Conservation (phyloP, 192 early-diverging fungal genomes). For the Backusella circina region DNA sequence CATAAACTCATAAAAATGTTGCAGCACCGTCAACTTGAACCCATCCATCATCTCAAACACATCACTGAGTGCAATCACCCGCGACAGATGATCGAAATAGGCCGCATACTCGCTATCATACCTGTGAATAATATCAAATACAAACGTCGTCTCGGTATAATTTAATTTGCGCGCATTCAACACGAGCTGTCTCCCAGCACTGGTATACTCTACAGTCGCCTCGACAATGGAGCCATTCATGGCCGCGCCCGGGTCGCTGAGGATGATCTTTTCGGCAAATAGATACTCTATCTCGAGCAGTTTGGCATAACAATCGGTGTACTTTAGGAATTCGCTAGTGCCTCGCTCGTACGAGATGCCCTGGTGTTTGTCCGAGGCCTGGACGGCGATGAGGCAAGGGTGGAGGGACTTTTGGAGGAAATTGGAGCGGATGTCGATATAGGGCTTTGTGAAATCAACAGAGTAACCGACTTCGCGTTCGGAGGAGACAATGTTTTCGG, state of each 20-base stretch:
- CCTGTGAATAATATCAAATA: conserved; percentile 64
- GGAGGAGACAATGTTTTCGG: conserved; percentile 46
- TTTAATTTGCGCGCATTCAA: conserved; percentile 43
- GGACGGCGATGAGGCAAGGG: conserved; percentile 41
- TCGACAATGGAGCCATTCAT: conserved; percentile 45
- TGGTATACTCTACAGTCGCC: conserved; percentile 44
- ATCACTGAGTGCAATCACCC: conserved; percentile 24
- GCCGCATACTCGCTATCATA: conserved; percentile 28
- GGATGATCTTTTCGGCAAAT: conserved; percentile 53
- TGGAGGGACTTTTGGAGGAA: conserved; percentile 59
- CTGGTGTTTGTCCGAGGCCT: conserved; percentile 45
- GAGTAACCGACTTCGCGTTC: conserved; percentile 43
- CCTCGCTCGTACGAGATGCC: conserved; percentile 58
- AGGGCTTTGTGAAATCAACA: conserved; percentile 55
- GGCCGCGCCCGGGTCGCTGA: conserved; percentile 50
- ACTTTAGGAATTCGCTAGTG: conserved; percentile 56
- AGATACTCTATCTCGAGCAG: conserved; percentile 67
- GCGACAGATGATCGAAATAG: conserved; percentile 44
- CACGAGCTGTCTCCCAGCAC: conserved; percentile 50
- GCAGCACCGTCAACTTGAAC: conserved; percentile 48
- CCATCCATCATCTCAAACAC: conserved; percentile 25
- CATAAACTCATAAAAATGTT: conserved; percentile 63
- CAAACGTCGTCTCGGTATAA: conserved; percentile 59
- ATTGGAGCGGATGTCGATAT: conserved; percentile 64
- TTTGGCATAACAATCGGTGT: conserved; percentile 52